Conservation (phyloP, 495 filamentous ascomycete species). For the Tuber umbilicatum region DNA sequence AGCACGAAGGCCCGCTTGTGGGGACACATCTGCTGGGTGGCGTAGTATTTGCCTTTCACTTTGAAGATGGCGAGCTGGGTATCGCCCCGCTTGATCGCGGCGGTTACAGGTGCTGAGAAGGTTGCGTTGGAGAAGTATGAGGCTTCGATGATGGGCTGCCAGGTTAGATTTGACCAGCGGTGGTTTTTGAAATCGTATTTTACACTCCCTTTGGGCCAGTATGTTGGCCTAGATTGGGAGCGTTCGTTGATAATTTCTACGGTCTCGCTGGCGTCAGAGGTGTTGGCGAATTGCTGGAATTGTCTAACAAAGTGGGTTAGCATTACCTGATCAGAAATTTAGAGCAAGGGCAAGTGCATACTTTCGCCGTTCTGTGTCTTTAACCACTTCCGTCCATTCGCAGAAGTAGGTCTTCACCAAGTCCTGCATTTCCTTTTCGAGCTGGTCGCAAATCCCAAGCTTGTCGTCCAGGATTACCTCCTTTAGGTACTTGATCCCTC, state of each 20-base stretch:
- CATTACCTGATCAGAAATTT: background rate
- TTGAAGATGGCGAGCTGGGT: constrained; percentile 91
- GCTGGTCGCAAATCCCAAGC: constrained; percentile 76
- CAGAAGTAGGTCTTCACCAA: constrained; percentile 87
- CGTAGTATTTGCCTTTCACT: constrained; percentile 73
- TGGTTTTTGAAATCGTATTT: constrained; percentile 68
- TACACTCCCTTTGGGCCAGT: constrained; percentile 67
- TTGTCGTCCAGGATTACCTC: constrained; percentile 83
- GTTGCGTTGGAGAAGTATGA: constrained; percentile 64
- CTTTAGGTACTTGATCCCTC: constrained; percentile 76
- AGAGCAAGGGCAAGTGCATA: background rate
- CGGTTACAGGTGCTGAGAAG: constrained; percentile 60
- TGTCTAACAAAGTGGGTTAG: constrained; percentile 32
- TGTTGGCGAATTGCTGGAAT: constrained; percentile 89
- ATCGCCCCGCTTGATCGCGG: constrained; percentile 77
- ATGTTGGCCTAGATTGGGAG: constrained; percentile 66
- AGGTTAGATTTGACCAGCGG: constrained; percentile 66
- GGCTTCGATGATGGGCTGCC: constrained; percentile 77
- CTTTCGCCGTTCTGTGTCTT: constrained; percentile 59
- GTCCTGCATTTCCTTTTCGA: constrained; percentile 85
- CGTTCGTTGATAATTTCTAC: constrained; percentile 71
- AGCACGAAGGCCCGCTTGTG: constrained; percentile 91
- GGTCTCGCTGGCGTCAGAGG: constrained; percentile 58
- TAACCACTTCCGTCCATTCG: constrained; percentile 87
- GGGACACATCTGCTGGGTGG: constrained; percentile 97